Percentiles rank a stretch among this genome's conserved stretches.
Evolutionary conservation across 148 eudicot species (phyloP).

Genomic region (Diospyros lotus): DNA sequence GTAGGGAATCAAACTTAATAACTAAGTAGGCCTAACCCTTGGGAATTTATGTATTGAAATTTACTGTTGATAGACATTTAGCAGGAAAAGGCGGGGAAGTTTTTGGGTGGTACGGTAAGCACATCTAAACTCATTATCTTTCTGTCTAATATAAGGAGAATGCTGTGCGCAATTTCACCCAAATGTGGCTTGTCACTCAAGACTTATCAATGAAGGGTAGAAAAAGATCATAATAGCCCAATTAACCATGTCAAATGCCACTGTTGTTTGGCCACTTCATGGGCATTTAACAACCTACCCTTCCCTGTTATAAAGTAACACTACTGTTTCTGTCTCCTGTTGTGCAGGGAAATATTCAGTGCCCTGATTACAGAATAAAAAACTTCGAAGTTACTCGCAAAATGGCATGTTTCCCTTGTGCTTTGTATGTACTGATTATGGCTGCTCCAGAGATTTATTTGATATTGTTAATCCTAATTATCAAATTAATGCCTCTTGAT

Average conservation of each 20-base stretch:
- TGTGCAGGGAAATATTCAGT: constrained; percentile 12
- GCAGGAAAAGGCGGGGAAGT: too few relatives aligned
- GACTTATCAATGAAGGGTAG: neutral
- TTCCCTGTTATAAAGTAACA: neutral
- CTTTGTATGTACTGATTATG: too few relatives aligned
- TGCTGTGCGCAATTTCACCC: too few relatives aligned
- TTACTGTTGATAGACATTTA: too few relatives aligned
- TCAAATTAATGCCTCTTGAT: too few relatives aligned
- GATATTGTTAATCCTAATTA: too few relatives aligned
- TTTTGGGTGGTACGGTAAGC: neutral
- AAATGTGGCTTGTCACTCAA: too few relatives aligned
- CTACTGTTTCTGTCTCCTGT: neutral
- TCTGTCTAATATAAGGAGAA: neutral
- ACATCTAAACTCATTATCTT: neutral
- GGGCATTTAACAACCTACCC: neutral
- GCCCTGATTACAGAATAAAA: neutral
- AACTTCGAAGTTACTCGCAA: too few relatives aligned
- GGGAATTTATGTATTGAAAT: too few relatives aligned
- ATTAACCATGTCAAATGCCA: neutral
- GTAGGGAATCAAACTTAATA: neutral
- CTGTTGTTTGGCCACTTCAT: neutral
- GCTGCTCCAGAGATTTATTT: too few relatives aligned
- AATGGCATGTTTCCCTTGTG: too few relatives aligned
- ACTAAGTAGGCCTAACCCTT: too few relatives aligned
- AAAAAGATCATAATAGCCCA: neutral